Evolutionary conservation across 2,329 filamentous ascomycete genomes (phyloP), one percentile per base, ranked within the genome.

Genomic region (Botrytis medusae): DNA sequence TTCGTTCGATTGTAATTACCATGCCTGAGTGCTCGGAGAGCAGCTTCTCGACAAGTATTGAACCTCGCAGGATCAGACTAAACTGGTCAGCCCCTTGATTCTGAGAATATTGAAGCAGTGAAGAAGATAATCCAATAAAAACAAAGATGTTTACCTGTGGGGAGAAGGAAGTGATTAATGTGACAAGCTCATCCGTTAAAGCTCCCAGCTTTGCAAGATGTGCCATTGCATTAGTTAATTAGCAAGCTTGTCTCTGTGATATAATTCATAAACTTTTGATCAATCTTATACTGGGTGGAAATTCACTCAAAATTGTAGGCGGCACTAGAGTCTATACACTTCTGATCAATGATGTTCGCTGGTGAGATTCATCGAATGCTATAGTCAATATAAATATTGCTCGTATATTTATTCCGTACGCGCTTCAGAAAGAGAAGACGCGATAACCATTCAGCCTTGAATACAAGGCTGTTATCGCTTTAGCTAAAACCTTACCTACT

Each of bases 131-230:
- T 37, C 72, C 72, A 73, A 29, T 34, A n/a, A 46, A 46, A 74
- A 37, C 46, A 64, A 44, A 67, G 32, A n/a, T 72, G 37, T 81
- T 75, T 83, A 90, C 89, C 83, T 88, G 83, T 44, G 82, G 76
- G 61, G 86, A 84, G 59, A 86, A 84, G n/a, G 85, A 85, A 20
- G 90, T 87, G 74, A 94, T 84, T 60, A 87, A 85, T 59, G 87
- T 85, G 74, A 97, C 87, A 46, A 97, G 87, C 80, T 94, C 89
- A 75, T 93, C 91, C 1, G 89, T 89, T 78, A 95, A 85, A 72
- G 86, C 84, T 65, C 86, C 87, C 72, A 95, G 83, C 80, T 85
- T 87, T 76, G 90, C 89, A 78, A 90, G 86, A 82, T 92, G 90
- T 51, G 93, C 89, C 93, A 97, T 97, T 29, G 29, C 46, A 59